Base-by-base conservation (phyloP, 1,284 basidiomycete genomes). In the Pseudozyma sp. region DNA sequence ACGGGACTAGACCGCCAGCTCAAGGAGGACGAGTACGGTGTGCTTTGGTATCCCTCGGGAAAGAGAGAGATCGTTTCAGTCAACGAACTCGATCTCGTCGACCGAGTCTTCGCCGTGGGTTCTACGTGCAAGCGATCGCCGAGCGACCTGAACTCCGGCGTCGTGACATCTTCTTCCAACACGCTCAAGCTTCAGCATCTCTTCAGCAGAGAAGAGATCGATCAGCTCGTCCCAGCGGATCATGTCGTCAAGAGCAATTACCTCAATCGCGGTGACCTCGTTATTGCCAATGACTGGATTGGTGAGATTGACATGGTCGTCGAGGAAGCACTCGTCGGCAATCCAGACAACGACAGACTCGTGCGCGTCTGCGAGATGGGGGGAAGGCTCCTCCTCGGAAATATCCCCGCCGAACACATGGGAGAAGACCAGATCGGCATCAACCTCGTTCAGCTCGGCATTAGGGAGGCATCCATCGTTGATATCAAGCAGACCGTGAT, bases 121-220 rank as follows among this genome's bases (percentile, higher is more conserved):
- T 94, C 96, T 84, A 87, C 92, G 55, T 92, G 93, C 86, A 96
- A 96, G 86, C 89, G 90, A 48, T 89, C 88, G 63, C 86, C 92
- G 17, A 89, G 91, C 51, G 90, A 92, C 75, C 86, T 90, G 39
- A 88, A 88, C 69, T 91, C 91, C n/a, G 94, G 92, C 10, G 89
- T 94, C 34, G 90, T 97, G 48, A 87, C 88, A 30, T 86, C 87
- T 54, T 87, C 90, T 24, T 86, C 87, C 19, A 89, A 90, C 35
- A 87, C 89, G 73, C 90, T 90, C 45, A 87, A 88, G 65, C 85
- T 96, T 11, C 88, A 90, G 64, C 93, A 96, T 84, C 90, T 90
- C 47, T 89, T 96, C 67, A 91, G 88, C 63, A 87, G 87, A 16
- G 88, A 89, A 68, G 81, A 86, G 29, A 78, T 94, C 31, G 86